Evolutionary conservation across 352 stramenopile species (phyloP), one percentile per base, ranked within the genome.

Genomic region (Phytophthora pluvialis): DNA sequence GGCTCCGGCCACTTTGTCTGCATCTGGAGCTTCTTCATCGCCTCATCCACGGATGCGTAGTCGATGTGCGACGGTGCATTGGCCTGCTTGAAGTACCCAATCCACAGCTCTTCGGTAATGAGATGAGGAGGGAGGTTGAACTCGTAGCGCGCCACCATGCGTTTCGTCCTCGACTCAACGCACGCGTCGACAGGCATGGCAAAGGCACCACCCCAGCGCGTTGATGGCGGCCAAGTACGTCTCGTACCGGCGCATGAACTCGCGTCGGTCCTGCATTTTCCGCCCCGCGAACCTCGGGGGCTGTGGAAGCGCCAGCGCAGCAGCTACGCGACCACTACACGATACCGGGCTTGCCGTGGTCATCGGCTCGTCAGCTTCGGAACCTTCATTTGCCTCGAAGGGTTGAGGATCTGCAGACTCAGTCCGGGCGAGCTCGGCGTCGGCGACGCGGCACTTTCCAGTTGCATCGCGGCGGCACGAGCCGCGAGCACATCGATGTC

Each of bases 391-490:
- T n/a, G 25, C 13, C 32, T 61, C 53, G 13, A 61, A 61, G 2
- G 31, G 13, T 52, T 61, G 9, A 42, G 42, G 31, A 61, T 61
- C 29, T 44, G 44, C 18, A 52, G 32, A 0, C 31, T 26, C 16
- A 60, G 52, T 7, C 52, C 40, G 3, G 52, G 52, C 6, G 52
- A 51, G 3, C 29, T 8, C 6, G 40, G 39, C 26, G 13, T 44
- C 11, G 18, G 52, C 16, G 31, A 60, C 29, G 31, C 39, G 8
- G 52, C 28, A 12, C 31, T 51, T 38, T 51, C 52, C 16, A 60
- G 29, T n/a, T 51, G 39, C 39, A 60, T 60, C 40, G 52, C 52
- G 25, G 52, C 39, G 9, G 40, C 21, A 9, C 52, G 40, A 3
- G 5, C 39, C 5, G 50, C 36, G 18, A 58, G 38, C 50, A 31